Evolutionary conservation across 2,329 filamentous ascomycete species (phyloP).

Genomic region (Purpureocillium takamizusanense): DNA sequence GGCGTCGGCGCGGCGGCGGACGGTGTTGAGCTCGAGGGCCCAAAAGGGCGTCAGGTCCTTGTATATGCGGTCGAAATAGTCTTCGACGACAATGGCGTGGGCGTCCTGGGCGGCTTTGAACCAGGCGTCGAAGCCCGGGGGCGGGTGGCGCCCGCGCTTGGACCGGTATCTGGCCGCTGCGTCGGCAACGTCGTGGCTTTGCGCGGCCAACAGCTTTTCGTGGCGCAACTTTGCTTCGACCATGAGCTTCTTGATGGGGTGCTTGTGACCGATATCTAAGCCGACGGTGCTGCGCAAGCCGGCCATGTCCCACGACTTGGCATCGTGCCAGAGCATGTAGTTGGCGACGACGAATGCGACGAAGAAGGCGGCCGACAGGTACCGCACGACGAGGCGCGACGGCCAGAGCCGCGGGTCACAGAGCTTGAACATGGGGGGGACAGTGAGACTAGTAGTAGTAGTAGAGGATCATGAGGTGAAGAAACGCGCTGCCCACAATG

Average conservation of each 20-base stretch:
- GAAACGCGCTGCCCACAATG: no score
- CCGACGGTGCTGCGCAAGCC: conserved; percentile 10
- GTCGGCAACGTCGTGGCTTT: conserved; percentile 15
- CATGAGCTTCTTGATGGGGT: conserved; percentile 45
- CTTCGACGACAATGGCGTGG: conserved; percentile 49
- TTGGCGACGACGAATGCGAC: conserved; percentile 15
- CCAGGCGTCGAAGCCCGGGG: conserved; percentile 56
- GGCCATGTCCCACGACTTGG: conserved; percentile 15
- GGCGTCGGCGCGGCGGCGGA: conserved; percentile 27
- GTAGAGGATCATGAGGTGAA: no score
- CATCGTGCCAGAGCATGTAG: conserved; percentile 20
- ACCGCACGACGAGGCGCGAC: conserved; percentile 19
- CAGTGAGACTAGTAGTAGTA: not conserved
- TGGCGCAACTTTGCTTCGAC: conserved; percentile 34
- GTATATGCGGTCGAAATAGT: conserved; percentile 57
- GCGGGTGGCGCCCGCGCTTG: conserved; percentile 49
- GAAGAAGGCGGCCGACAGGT: conserved; percentile 15
- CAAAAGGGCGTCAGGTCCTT: conserved; percentile 54
- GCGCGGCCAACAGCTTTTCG: conserved; percentile 3
- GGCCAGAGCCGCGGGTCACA: conserved; percentile 10
- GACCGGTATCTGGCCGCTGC: conserved; percentile 47
- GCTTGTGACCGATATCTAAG: conserved; percentile 19
- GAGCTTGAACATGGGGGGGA: conserved; percentile 4
- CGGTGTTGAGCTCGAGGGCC: conserved; percentile 37
- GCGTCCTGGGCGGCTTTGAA: conserved; percentile 41